Base-by-base conservation (phyloP, 176 grass and related monocot genomes). In the Cenchrus fungigraminus region DNA sequence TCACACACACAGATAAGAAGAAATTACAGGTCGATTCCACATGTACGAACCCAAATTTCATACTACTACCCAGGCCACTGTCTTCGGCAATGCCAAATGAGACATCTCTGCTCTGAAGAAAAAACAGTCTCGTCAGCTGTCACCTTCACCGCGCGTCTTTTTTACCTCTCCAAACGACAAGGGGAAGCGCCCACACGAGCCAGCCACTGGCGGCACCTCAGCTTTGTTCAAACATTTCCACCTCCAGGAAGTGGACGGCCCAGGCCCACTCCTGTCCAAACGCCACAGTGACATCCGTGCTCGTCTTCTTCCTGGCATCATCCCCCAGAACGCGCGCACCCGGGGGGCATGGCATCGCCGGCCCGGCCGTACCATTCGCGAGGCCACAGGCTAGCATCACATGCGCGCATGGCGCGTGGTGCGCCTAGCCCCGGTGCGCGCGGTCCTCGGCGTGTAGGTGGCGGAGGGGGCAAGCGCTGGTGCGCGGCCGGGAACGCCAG, bases 91-190 rank as follows among this genome's bases (percentile, higher is more conserved):
- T 4, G 42, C 50, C 40, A 34, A 50, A 14, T 6, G 68, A 62
- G 66, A 40, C 45, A 54, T 16, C 57, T 74, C 65, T 61, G 22
- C 25, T 59, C 42, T 19, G 31, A 32, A 32, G 31, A 2, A 9
- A 43, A 45, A 13, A 58, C 62, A 65, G 66, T 34, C 9, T 0
- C 11, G 70, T 87, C 70, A 22, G 37, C 61, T 75, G 70, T 87
- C 70, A 22, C 50, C 70, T 75, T 87, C 60, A 59, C 58, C 1
- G 34, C 28, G 69, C 37, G 60, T 47, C 60, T 56, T 79, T 46
- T 46, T 80, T 53, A 73, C 85, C 77, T 56, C 45, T 44, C 37
- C 15, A 57, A 46, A 59, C 42, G 86, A 70, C 79, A 77, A 70
- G 42, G 20, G 29, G 28, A 9, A 50, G 71, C 9, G 13, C 64